phyloP scores from a whole-genome alignment of 73 alveolate genomes.

The Paramecium octaurelia region DNA sequence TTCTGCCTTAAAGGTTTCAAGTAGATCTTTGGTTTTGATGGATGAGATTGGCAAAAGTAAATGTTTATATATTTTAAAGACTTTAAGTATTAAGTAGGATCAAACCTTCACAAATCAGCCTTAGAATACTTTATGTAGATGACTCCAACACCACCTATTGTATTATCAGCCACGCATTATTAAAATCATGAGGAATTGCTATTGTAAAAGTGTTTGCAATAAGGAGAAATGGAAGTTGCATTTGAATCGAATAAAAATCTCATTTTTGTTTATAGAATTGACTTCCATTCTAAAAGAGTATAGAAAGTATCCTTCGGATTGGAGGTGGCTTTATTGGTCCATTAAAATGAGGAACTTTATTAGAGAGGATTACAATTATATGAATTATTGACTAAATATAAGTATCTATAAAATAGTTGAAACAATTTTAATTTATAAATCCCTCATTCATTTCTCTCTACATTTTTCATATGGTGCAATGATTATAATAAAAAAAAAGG shows the following conservation, averaged over 20 bases:
- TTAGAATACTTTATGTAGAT: neutral
- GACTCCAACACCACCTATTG: constrained; percentile 31
- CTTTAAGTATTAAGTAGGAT: constrained; percentile 10
- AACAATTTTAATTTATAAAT: neutral
- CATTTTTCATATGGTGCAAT: too few species aligned
- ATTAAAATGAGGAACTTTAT: neutral
- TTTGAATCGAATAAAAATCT: neutral
- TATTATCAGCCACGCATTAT: constrained; percentile 23
- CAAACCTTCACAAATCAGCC: neutral
- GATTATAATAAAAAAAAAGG: too few species aligned
- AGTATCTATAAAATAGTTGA: neutral
- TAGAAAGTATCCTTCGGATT: neutral
- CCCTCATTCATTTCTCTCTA: neutral
- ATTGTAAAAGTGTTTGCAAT: neutral
- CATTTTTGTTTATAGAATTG: neutral
- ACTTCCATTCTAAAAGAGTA: neutral
- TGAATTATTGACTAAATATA: neutral
- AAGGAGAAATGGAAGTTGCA: constrained; percentile 34
- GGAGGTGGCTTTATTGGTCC: neutral
- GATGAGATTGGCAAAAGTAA: constrained; percentile 35
- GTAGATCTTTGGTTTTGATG: constrained; percentile 9
- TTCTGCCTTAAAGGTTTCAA: neutral
- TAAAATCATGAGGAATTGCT: neutral
- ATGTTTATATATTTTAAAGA: neutral
- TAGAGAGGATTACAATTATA: neutral